phyloP scores from a whole-genome alignment of 2,329 filamentous ascomycete species.

The Apiospora marii region DNA sequence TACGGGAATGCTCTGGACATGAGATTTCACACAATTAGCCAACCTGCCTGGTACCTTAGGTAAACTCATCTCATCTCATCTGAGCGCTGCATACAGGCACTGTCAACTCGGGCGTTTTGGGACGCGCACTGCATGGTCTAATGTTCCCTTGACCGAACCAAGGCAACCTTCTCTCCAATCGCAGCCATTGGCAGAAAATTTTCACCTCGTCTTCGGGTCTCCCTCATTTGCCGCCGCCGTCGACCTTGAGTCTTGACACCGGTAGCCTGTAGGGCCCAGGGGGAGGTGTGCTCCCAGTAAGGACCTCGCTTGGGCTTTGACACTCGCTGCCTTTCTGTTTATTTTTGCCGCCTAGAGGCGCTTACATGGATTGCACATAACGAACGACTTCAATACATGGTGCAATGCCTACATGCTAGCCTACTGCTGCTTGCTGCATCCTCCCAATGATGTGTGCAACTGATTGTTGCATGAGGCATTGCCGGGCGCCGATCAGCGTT shows the following conservation, averaged over 20 bases:
- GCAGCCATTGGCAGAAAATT: conserved; percentile 9
- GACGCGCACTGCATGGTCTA: conserved; percentile 11
- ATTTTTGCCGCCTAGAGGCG: conserved; percentile 3
- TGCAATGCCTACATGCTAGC: not conserved
- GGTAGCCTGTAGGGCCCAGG: not conserved
- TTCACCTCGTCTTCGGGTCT: conserved; percentile 4
- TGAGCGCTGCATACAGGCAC: conserved; percentile 6
- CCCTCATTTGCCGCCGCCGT: conserved; percentile 2
- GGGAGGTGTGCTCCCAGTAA: conserved; percentile 11
- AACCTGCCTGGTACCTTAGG: not conserved
- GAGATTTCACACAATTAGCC: not conserved
- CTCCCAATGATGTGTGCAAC: not conserved
- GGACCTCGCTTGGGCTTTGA: conserved; percentile 1
- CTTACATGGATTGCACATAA: conserved; percentile 14
- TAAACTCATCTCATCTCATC: not conserved
- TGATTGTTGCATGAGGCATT: not conserved
- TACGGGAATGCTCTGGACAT: conserved; percentile 19
- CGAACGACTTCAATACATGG: not conserved
- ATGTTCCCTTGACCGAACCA: conserved; percentile 7
- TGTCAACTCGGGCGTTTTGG: conserved; percentile 14
- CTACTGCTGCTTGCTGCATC: not conserved
- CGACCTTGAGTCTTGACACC: not conserved
- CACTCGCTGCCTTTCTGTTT: not conserved
- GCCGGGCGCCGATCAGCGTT: not conserved
- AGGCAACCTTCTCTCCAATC: not conserved